Conservation (phyloP, 1,284 basidiomycete genomes). For the Rhodotorula mucilaginosa region DNA sequence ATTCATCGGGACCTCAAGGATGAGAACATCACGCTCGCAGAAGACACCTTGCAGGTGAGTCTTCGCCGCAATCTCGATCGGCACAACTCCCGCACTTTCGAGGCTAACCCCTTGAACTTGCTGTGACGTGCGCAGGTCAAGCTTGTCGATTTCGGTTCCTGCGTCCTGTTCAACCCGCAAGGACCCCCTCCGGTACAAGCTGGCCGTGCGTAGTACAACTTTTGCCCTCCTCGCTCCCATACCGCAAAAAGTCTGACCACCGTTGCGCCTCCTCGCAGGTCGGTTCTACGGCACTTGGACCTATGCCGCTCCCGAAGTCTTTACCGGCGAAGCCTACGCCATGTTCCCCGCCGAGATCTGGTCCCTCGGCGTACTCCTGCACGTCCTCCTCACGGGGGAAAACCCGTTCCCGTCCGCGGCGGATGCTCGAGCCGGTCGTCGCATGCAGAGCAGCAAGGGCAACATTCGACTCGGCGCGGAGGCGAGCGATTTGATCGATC, state of each 20-base stretch:
- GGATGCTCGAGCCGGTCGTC: constrained; percentile 59
- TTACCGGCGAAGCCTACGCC: constrained; percentile 62
- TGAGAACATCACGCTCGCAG: constrained; percentile 56
- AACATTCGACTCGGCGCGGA: constrained; percentile 34
- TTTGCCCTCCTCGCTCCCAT: constrained; percentile 20
- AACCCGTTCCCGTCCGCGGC: constrained; percentile 72
- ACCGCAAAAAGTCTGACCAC: constrained; percentile 27
- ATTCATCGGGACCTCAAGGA: constrained; percentile 50
- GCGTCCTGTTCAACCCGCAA: constrained; percentile 66
- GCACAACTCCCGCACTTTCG: not conserved
- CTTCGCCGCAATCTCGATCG: not conserved
- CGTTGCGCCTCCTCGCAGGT: constrained; percentile 34
- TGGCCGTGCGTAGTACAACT: constrained; percentile 16
- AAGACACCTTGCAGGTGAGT: constrained; percentile 12
- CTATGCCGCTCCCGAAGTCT: constrained; percentile 67
- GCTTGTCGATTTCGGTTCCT: constrained; percentile 87
- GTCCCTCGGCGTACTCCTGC: constrained; percentile 81
- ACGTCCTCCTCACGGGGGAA: constrained; percentile 76
- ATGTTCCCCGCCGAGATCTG: constrained; percentile 80
- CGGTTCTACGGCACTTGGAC: constrained; percentile 76
- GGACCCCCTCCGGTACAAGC: constrained; percentile 13
- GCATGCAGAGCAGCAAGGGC: constrained; percentile 44
- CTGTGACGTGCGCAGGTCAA: constrained; percentile 59
- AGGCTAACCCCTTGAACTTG: too few relatives aligned
- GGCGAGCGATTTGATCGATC: constrained; percentile 42